phyloP scores from a whole-genome alignment of 2,329 filamentous ascomycete species.

The Huntiella abstrusa region DNA sequence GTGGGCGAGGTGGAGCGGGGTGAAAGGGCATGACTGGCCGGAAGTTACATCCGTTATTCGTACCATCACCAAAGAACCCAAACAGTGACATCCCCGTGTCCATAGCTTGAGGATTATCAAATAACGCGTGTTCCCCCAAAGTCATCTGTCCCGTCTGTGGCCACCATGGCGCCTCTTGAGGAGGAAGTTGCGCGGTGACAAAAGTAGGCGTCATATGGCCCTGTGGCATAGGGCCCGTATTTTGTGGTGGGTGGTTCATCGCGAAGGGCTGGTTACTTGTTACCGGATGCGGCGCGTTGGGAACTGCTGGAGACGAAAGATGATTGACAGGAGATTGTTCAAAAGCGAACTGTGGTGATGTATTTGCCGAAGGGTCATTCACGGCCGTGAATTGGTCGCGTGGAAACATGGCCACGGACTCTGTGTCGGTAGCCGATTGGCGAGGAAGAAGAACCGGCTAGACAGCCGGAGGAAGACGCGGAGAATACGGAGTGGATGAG shows the following conservation, averaged over 20 bases:
- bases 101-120: too few relatives aligned
- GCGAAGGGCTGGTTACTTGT: not conserved
- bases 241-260: not conserved
- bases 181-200: conserved; percentile 5
- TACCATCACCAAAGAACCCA: too few relatives aligned
- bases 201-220: not conserved
- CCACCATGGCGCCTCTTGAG: conserved; percentile 8
- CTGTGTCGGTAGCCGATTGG: not conserved
- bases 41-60: too few relatives aligned
- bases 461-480: too few relatives aligned
- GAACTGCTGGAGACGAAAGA: conserved; percentile 1
- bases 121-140: too few relatives aligned
- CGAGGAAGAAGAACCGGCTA: not conserved
- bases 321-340: not conserved
- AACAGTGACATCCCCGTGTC: too few relatives aligned
- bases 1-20: conserved; percentile 15
- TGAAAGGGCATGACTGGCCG: too few relatives aligned
- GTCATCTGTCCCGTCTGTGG: too few relatives aligned
- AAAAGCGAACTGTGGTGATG: not conserved
- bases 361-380: not conserved
- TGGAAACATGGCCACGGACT: not conserved
- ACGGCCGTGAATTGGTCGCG: not conserved
- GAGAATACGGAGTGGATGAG: too few relatives aligned
- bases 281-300: not conserved
- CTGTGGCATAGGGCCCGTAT: too few relatives aligned